Percentiles rank a stretch among this genome's conserved stretches.
These are phyloP conservation scores for Fusarium euwallaceae DNA, from an alignment of 2,329 filamentous ascomycete species.

Conservation along the genomic window DNA sequence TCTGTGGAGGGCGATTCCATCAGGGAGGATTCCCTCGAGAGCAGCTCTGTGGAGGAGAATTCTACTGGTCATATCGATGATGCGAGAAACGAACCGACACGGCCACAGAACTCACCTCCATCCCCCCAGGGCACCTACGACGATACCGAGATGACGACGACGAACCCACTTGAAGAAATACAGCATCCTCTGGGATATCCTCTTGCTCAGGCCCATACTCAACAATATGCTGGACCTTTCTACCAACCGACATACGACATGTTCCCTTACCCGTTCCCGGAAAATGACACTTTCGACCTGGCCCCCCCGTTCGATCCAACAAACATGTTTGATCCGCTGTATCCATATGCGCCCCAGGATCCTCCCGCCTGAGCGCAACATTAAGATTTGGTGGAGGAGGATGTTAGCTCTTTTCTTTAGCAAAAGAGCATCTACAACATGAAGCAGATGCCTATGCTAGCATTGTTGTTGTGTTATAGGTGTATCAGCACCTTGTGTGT, in stretches of 20 bases:
- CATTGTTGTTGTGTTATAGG: background rate
- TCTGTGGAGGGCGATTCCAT: background rate
- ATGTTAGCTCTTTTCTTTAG: background rate
- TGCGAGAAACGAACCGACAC: background rate
- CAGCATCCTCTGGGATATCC: background rate
- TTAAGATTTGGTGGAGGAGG: background rate
- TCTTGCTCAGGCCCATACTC: background rate
- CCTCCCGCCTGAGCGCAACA: background rate
- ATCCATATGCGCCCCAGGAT: background rate
- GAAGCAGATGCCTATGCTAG: background rate
- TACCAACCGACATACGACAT: background rate
- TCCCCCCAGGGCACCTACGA: background rate
- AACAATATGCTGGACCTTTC: background rate
- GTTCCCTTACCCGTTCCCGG: background rate
- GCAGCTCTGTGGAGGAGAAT: background rate
- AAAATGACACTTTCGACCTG: background rate
- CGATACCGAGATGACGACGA: background rate
- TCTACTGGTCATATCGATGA: background rate
- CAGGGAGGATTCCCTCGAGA: background rate
- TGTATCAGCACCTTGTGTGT: background rate
- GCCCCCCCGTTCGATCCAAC: background rate
- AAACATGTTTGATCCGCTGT: background rate
- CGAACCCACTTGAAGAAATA: background rate
- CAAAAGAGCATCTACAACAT: background rate
- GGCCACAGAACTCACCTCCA: background rate